phyloP scores from a whole-genome alignment of 2,329 filamentous ascomycete genomes.

The Neoscytalidium dimidiatum region DNA sequence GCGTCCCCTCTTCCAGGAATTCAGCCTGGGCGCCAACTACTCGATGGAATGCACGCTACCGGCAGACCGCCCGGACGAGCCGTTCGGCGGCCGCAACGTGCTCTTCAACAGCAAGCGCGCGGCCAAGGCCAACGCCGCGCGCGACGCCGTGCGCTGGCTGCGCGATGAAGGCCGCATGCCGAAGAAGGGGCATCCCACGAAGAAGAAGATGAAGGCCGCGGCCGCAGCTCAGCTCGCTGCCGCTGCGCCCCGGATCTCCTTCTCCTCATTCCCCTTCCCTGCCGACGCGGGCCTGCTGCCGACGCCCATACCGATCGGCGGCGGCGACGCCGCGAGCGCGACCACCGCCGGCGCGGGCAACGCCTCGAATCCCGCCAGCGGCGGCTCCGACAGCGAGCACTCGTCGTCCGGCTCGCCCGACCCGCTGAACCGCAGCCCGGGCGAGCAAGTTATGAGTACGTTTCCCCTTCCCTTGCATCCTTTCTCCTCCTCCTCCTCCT shows the following conservation, averaged over 20 bases:
- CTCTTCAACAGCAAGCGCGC: conserved; percentile 43
- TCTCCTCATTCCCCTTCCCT: neutral
- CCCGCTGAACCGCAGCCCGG: neutral
- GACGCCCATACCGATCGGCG: neutral
- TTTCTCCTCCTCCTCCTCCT: neutral
- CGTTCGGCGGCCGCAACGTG: conserved; percentile 38
- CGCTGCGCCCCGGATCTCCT: no score
- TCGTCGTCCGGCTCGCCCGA: neutral
- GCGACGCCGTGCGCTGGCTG: conserved; percentile 44
- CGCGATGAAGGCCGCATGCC: conserved; percentile 37
- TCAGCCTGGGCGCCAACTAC: conserved; percentile 33
- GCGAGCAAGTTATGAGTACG: conserved; percentile 16
- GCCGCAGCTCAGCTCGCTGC: neutral
- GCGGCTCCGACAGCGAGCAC: neutral
- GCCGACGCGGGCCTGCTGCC: neutral
- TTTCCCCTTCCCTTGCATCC: neutral
- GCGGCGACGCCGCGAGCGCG: no score
- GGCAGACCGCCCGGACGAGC: conserved; percentile 19
- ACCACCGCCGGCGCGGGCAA: neutral
- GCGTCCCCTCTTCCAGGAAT: conserved; percentile 41
- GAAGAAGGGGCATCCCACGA: conserved; percentile 32
- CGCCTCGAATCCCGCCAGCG: neutral
- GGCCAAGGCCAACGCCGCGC: conserved; percentile 44
- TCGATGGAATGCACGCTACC: conserved; percentile 34
- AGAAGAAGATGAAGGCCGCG: conserved; percentile 27